Evolutionary conservation across 305 asterid genomes (phyloP).

Genomic region (Andrographis paniculata): DNA sequence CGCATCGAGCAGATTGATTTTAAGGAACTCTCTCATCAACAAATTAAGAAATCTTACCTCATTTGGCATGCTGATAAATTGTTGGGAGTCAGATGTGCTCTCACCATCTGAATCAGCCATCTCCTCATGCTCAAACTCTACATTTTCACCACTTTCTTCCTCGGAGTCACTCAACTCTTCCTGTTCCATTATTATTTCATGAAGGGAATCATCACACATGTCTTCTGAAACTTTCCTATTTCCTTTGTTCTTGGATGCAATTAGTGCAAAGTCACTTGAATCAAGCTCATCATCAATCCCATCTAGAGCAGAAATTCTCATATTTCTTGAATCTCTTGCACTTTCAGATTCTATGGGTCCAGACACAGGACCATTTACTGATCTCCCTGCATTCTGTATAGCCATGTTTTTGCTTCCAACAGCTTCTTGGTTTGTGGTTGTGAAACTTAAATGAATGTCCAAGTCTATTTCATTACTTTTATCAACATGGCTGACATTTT

Average conservation of each 20-base stretch:
- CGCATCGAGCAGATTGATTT: slow-evolving; percentile 5
- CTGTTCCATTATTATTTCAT: slow-evolving; percentile 89
- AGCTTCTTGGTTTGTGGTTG: slow-evolving; percentile 38
- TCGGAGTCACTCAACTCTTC: slow-evolving; percentile 97
- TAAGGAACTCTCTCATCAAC: slow-evolving; percentile 5
- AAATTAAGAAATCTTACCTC: slow-evolving; percentile 41
- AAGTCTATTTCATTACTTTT: slow-evolving; percentile 58
- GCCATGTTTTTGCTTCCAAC: slow-evolving; percentile 26
- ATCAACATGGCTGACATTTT: slow-evolving; percentile 26
- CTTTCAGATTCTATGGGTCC: slow-evolving; percentile 21
- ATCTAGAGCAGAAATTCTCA: slow-evolving; percentile 26
- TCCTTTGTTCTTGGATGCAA: slow-evolving; percentile 30
- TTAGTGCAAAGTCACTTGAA: slow-evolving; percentile 29
- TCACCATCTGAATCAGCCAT: slow-evolving; percentile 96
- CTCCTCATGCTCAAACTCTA: slow-evolving; percentile 96
- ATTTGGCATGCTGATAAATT: slow-evolving; percentile 35
- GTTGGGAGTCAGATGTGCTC: slow-evolving; percentile 57
- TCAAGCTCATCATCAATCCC: slow-evolving; percentile 25
- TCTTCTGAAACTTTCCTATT: slow-evolving; percentile 28
- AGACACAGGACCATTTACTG: slow-evolving; percentile 20
- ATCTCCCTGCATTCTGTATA: slow-evolving; percentile 19
- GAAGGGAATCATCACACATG: slow-evolving; percentile 42
- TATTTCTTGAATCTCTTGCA: slow-evolving; percentile 21
- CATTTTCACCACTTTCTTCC: slow-evolving; percentile 80
- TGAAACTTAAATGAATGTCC: slow-evolving; percentile 56